These are phyloP conservation scores for Mitragyna speciosa DNA, from an alignment of 257 asterid species.

Conservation along the genomic window DNA sequence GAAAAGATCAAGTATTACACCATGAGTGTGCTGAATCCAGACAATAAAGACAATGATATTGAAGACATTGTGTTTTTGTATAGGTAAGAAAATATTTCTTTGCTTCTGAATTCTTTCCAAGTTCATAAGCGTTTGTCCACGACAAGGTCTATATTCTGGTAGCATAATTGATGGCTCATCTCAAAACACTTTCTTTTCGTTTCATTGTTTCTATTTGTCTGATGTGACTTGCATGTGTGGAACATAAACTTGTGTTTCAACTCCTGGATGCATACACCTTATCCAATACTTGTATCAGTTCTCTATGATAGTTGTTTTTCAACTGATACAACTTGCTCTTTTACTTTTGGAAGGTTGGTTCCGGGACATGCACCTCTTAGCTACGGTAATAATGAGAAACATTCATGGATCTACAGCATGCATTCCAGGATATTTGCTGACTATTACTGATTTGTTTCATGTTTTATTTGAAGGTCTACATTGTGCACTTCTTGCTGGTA, in stretches of 20 bases:
- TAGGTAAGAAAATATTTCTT: conserved; percentile 46
- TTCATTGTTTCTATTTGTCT: not conserved
- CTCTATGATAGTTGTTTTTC: not conserved
- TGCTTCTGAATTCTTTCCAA: conserved; percentile 3
- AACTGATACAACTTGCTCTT: conserved; percentile 18
- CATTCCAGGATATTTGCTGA: conserved; percentile 6
- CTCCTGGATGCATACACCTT: not conserved
- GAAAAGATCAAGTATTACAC: conserved; percentile 76
- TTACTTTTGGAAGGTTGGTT: conserved; percentile 60
- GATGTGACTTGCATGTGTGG: not conserved
- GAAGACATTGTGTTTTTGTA: conserved; percentile 85
- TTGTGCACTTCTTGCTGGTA: conserved; percentile 96
- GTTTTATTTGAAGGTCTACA: conserved; percentile 72
- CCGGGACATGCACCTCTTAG: conserved; percentile 89
- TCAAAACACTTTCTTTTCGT: not conserved
- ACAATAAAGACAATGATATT: conserved; percentile 47
- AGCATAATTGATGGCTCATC: not conserved
- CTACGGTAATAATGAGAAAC: conserved; percentile 62
- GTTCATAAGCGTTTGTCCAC: not conserved
- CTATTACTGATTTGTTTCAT: conserved; percentile 16
- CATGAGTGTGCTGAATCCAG: conserved; percentile 93
- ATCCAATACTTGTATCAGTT: not conserved
- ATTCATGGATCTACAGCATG: conserved; percentile 1
- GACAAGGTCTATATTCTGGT: not conserved
- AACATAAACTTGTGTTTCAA: not conserved